Evolutionary conservation across 345 rosid genomes (phyloP).

Genomic region (Lepidium sativum): DNA sequence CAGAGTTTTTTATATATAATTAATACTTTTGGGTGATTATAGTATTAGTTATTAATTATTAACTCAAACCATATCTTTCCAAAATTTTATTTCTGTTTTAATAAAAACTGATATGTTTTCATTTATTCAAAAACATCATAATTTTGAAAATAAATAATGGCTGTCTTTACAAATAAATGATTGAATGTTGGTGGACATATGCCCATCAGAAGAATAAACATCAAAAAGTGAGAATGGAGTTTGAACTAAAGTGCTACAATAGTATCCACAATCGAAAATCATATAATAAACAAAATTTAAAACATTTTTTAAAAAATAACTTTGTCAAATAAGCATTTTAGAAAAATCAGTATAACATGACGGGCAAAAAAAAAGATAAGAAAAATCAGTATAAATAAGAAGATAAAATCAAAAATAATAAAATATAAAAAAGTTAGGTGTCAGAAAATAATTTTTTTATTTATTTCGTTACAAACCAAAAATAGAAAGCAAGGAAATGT

Average conservation of each 20-base stretch:
- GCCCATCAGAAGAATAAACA: conserved; percentile 6
- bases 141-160: neutral
- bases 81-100: neutral
- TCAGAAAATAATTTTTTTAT: neutral
- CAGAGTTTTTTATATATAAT: neutral
- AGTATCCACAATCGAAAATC: conserved; percentile 4
- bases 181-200: conserved; percentile 24
- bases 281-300: neutral
- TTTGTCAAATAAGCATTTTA: too few species aligned
- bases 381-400: neutral
- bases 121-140: neutral
- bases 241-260: neutral
- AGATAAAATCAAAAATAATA: neutral
- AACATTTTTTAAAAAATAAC: too few species aligned
- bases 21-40: neutral
- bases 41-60: neutral
- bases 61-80: neutral
- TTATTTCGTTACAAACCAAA: neutral
- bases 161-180: conserved; percentile 19
- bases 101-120: neutral
- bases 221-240: conserved; percentile 6
- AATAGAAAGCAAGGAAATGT: neutral
- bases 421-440: neutral
- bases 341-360: too few species aligned
- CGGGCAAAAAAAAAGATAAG: too few species aligned